phyloP scores from a whole-genome alignment of 148 eudicot species.

The Spergularia bocconei region DNA sequence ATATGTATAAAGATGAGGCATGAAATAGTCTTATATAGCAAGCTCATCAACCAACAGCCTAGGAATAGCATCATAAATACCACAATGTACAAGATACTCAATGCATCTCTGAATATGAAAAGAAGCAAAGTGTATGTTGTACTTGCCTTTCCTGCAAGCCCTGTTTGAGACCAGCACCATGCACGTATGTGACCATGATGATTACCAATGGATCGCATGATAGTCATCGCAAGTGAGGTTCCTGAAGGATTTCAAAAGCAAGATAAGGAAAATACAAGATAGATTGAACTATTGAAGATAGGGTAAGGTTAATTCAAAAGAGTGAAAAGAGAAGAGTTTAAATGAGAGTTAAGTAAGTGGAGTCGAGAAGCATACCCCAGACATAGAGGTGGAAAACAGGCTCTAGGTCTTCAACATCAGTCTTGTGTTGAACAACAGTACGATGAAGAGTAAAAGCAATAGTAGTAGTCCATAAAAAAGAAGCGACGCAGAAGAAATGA shows the following conservation, averaged over 20 bases:
- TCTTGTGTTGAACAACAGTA: constrained; percentile 94
- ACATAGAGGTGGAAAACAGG: constrained; percentile 94
- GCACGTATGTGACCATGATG: constrained; percentile 78
- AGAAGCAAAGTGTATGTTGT: neutral
- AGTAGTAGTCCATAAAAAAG: constrained; percentile 96
- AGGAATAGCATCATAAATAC: neutral
- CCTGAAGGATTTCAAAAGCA: constrained; percentile 36
- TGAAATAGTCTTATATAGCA: neutral
- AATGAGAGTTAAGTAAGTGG: too few species aligned
- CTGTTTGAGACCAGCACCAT: constrained; percentile 95
- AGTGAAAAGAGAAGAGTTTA: too few species aligned
- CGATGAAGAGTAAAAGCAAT: constrained; percentile 97
- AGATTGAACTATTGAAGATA: too few species aligned
- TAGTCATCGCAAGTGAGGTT: constrained; percentile 85
- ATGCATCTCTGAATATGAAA: neutral
- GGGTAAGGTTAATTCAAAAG: neutral
- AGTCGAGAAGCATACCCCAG: constrained; percentile 58
- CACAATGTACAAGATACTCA: neutral
- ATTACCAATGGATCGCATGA: constrained; percentile 85
- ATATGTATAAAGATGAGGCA: neutral
- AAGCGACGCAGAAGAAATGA: constrained; percentile 93
- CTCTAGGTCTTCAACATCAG: constrained; percentile 96
- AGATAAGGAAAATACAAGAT: neutral
- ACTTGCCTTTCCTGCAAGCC: constrained; percentile 85
- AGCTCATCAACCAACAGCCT: neutral